phyloP scores from a whole-genome alignment of 768 basidiomycete genomes.

The Dentipellis sp. region DNA sequence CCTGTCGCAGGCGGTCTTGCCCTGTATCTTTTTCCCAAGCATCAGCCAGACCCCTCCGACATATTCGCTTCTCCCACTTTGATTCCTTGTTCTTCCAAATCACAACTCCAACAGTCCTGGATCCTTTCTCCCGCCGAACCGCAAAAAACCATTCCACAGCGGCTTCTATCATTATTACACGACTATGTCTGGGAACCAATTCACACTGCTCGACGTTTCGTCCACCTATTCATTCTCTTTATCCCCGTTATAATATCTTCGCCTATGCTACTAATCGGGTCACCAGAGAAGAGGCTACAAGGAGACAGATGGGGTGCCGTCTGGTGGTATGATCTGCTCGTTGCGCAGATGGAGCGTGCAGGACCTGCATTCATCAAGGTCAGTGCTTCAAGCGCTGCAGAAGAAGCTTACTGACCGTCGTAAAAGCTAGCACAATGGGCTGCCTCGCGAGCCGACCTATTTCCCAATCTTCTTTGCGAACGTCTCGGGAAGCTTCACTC shows the following conservation, averaged over 20 bases:
- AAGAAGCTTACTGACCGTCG: not conserved
- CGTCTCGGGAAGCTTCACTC: slow-evolving; percentile 84
- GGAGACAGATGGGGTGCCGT: slow-evolving; percentile 89
- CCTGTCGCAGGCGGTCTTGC: slow-evolving; percentile 48
- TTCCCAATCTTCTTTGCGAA: slow-evolving; percentile 80
- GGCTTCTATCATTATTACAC: slow-evolving; percentile 39
- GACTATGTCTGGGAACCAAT: slow-evolving; percentile 76
- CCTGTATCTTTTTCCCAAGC: slow-evolving; percentile 38
- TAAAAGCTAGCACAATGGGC: slow-evolving; percentile 95
- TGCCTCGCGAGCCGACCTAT: slow-evolving; percentile 88
- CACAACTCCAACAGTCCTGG: slow-evolving; percentile 19
- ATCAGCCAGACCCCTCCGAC: slow-evolving; percentile 32
- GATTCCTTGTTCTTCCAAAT: slow-evolving; percentile 31
- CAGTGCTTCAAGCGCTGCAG: slow-evolving; percentile 3
- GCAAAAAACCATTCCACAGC: slow-evolving; percentile 34
- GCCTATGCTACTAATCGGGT: slow-evolving; percentile 76
- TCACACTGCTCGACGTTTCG: slow-evolving; percentile 72
- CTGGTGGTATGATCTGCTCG: slow-evolving; percentile 95
- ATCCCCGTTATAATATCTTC: slow-evolving; percentile 75
- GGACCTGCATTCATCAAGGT: slow-evolving; percentile 98
- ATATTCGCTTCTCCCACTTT: slow-evolving; percentile 42
- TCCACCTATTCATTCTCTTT: slow-evolving; percentile 77
- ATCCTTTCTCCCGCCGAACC: slow-evolving; percentile 67
- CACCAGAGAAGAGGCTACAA: slow-evolving; percentile 39
- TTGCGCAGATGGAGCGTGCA: slow-evolving; percentile 83